Base-by-base conservation (phyloP, 2,329 filamentous ascomycete genomes). In the Colletotrichum paranaense region DNA sequence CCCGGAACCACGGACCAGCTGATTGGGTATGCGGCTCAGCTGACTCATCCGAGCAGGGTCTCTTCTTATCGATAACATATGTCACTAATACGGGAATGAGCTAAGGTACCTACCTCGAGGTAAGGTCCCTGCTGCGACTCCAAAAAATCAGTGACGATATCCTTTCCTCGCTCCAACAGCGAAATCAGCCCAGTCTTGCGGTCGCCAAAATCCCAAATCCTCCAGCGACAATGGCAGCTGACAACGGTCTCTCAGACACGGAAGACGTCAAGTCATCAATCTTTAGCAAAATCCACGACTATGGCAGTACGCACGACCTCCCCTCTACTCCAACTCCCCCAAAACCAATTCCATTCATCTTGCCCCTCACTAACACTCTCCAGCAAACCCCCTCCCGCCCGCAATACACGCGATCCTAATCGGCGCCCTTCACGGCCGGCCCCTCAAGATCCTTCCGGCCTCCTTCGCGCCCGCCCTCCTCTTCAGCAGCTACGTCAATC, bases 401-500 rank as follows among this genome's bases (percentile, higher is more conserved):
- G 87, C 88, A 70, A 85, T 87, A 57, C 84, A 91, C 26, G 89
- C 88, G 53, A 90, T 88, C 58, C 85, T 91, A 53, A 84, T 90
- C 72, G 86, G 87, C 12, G 85, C 89, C 46, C 86, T 90, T 19
- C 89, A 91, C 83, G 84, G 83, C 57, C 87, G 88, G 2, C 89
- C 89, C 42, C 79, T 89, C 62, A 87, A 88, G 76, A 76, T 82
- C 14, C 80, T 89, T 4, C 87, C 89, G 46, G 84, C 90, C 77
- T 77, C 84, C 63, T 86, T 87, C 78, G 80, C 84, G n/a, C 87
- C 87, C 28, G 83, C 88, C 30, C 85, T 91, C 38, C 80, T 90
- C 68, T 89, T 91, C 81, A 84, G 86, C 67, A 87, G 85, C 78
- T 91, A 91, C 81, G 85, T 90, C 77, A 90, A 90, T 79, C 85